Evolutionary conservation across 768 basidiomycete species (phyloP).

Genomic region (Coprinopsis strossmayeri): DNA sequence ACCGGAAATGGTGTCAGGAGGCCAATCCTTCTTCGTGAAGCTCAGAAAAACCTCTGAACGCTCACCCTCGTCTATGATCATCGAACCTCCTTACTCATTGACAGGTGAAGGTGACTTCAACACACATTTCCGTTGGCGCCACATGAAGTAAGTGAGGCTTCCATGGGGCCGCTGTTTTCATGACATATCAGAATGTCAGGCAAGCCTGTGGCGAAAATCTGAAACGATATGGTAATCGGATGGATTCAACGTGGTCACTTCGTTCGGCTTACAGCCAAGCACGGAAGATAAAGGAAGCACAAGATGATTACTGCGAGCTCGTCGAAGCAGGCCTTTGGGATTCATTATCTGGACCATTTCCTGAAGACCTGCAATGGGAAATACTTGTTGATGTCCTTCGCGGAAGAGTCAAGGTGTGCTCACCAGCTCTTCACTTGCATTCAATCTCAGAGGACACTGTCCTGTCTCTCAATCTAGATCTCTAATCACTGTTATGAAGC

Average conservation of each 20-base stretch:
- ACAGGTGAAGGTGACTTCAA: slow-evolving; percentile 34
- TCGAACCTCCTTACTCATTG: slow-evolving; percentile 75
- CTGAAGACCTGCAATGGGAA: slow-evolving; percentile 70
- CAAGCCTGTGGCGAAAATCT: slow-evolving; percentile 59
- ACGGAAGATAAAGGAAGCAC: slow-evolving; percentile 55
- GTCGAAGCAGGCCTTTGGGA: slow-evolving; percentile 47
- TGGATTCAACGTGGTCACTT: slow-evolving; percentile 77
- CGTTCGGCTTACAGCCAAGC: slow-evolving; percentile 79
- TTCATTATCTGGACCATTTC: slow-evolving; percentile 41
- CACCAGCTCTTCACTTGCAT: not conserved
- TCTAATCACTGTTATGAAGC: slow-evolving; percentile 67
- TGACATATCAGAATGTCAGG: slow-evolving; percentile 22
- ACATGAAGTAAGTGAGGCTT: slow-evolving; percentile 58
- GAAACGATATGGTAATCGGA: slow-evolving; percentile 46
- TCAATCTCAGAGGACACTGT: not conserved
- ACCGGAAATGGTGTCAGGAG: slow-evolving; percentile 39
- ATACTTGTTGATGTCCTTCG: slow-evolving; percentile 77
- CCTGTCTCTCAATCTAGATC: slow-evolving; percentile 33
- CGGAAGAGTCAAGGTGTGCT: slow-evolving; percentile 71
- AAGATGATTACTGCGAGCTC: slow-evolving; percentile 65
- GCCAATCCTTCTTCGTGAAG: slow-evolving; percentile 86
- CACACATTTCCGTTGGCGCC: slow-evolving; percentile 59
- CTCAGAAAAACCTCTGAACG: slow-evolving; percentile 71
- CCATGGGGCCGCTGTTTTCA: too few relatives aligned
- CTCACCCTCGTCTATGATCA: slow-evolving; percentile 72